Evolutionary conservation across 1,284 basidiomycete genomes (phyloP).

Genomic region (Agroathelia rolfsii): DNA sequence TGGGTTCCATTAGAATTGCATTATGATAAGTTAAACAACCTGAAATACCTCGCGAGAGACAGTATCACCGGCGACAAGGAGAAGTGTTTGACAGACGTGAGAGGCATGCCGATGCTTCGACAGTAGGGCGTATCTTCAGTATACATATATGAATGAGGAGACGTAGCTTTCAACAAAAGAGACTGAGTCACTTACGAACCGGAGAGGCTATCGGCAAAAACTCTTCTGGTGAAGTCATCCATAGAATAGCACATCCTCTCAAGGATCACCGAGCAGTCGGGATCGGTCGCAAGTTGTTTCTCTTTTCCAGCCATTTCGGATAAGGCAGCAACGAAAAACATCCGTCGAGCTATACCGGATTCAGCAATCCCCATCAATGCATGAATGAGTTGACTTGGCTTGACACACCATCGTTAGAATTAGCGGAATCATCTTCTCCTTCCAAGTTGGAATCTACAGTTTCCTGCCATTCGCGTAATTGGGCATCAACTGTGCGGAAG

Average conservation of each 20-base stretch:
- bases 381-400: slow-evolving; percentile 3
- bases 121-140: slow-evolving; percentile 52
- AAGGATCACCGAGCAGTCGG: slow-evolving; percentile 80
- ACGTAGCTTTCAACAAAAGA: background rate
- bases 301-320: slow-evolving; percentile 81
- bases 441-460: slow-evolving; percentile 21
- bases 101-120: slow-evolving; percentile 80
- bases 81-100: slow-evolving; percentile 85
- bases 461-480: slow-evolving; percentile 80
- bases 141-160: slow-evolving; percentile 6
- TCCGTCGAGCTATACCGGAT: slow-evolving; percentile 37
- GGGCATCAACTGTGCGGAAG: slow-evolving; percentile 78
- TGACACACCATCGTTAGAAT: slow-evolving; percentile 68
- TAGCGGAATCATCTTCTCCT: slow-evolving; percentile 31
- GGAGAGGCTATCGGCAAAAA: slow-evolving; percentile 75
- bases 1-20: slow-evolving; percentile 20
- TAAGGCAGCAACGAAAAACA: slow-evolving; percentile 80
- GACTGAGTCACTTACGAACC: slow-evolving; percentile 60
- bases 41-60: slow-evolving; percentile 68
- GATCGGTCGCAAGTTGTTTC: slow-evolving; percentile 82
- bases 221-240: slow-evolving; percentile 86
- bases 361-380: slow-evolving; percentile 6
- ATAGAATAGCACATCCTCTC: slow-evolving; percentile 86
- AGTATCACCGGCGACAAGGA: slow-evolving; percentile 66
- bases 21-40: slow-evolving; percentile 3